Base-by-base conservation (phyloP, 2,329 filamentous ascomycete species). In the Aspergillus brasiliensis region DNA sequence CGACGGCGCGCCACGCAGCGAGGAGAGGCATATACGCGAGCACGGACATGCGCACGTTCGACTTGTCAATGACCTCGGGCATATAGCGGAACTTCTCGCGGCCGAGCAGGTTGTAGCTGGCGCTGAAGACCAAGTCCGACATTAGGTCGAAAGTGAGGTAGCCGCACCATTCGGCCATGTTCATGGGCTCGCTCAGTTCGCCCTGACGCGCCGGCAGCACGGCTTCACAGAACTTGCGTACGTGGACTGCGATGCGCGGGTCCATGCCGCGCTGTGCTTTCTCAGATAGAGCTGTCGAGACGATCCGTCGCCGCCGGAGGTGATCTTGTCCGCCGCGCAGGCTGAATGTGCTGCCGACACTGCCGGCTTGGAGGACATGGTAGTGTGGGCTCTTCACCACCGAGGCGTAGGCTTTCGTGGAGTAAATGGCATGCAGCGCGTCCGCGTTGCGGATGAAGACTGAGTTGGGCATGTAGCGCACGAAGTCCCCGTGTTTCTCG, bases 131-230 rank as follows among this genome's bases (percentile, higher is more conserved):
- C n/a, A 70, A 47, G 51, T 55, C 80, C 10, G 80, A 80, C 77
- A 84, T 83, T 57, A 84, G 78, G 58, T 84, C 82, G 61, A 83
- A 63, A 4, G 56, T 54, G 81, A 8, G 79, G 76, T 40, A 83
- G 67, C 58, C 78, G 37, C 37, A 40, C 37, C 37, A 40, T 2
- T 40, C 37, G 37, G 15, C 37, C 37, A 40, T 40, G n/a, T 40
- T 40, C 37, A 40, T 40, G 10, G 15, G 55, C 62, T 64, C 37
- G 10, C 21, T 31, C 28, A 23, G 19, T 17, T n/a, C 17, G 19
- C 42, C 19, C 8, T 23, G 19, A 15, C 53, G 40, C 27, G 17
- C 37, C 37, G 42, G 17, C 8, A 46, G 8, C 42, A 23, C 17
- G 7, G 17, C 17, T 2, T 19, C 17, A 19, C 42, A 46, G 19